A percentile compares a stretch with the other conserved stretches of the same genome.
Conservation (phyloP, 768 basidiomycete genomes). For the Rubroboletus satanas region DNA sequence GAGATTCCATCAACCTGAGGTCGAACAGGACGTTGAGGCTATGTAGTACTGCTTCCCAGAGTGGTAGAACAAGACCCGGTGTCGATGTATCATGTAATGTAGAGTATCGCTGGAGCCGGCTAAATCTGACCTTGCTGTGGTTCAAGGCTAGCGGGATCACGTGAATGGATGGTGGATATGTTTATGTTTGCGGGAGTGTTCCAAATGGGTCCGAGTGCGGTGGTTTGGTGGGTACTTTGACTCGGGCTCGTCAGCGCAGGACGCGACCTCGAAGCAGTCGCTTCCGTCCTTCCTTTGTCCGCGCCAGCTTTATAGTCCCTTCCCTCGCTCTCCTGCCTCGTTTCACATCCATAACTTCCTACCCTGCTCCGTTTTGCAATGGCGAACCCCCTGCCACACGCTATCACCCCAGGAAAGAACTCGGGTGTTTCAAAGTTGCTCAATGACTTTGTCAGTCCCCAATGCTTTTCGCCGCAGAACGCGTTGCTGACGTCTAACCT, state of each 20-base stretch:
- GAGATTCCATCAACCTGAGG: neutral
- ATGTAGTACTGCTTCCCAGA: neutral
- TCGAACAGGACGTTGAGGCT: neutral
- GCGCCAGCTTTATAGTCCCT: constrained; percentile 5
- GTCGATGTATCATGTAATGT: neutral
- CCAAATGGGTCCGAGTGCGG: constrained; percentile 30
- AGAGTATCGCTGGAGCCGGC: neutral
- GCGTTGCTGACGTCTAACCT: constrained; percentile 7
- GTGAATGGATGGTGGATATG: constrained; percentile 12
- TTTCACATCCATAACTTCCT: neutral
- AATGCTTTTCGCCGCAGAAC: neutral
- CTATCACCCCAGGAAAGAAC: constrained; percentile 22
- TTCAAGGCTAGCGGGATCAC: constrained; percentile 17
- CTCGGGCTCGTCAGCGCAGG: constrained; percentile 33
- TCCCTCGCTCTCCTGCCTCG: neutral
- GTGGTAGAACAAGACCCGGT: neutral
- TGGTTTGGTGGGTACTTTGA: constrained; percentile 19
- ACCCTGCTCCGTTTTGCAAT: constrained; percentile 9
- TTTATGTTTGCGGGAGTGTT: constrained; percentile 19
- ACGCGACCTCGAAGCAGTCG: constrained; percentile 30
- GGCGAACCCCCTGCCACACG: constrained; percentile 19
- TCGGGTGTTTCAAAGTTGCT: constrained; percentile 49
- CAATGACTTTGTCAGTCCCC: constrained; percentile 56
- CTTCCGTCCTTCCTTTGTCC: constrained; percentile 12
- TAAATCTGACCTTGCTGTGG: constrained; percentile 1